phyloP scores from a whole-genome alignment of 2,329 filamentous ascomycete genomes.

The Claviceps sp. region DNA sequence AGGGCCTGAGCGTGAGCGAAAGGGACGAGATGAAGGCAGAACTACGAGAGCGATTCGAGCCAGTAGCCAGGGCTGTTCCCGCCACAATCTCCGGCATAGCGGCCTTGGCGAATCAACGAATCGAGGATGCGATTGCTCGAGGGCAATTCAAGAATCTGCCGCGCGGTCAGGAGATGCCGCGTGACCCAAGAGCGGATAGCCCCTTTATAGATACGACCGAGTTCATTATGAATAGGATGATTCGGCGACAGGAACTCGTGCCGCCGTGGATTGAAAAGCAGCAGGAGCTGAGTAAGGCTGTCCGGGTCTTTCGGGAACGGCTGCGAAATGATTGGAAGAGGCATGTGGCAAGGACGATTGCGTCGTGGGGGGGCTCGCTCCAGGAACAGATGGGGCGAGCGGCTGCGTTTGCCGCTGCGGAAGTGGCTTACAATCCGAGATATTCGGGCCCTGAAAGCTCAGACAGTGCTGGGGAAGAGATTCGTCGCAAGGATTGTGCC shows the following conservation, averaged over 20 bases:
- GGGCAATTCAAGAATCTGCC: conserved; percentile 80
- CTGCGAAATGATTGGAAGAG: conserved; percentile 73
- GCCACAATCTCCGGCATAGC: conserved; percentile 65
- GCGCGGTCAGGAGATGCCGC: conserved; percentile 63
- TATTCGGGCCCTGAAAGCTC: too few relatives aligned
- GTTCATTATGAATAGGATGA: conserved; percentile 98
- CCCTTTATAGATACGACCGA: conserved; percentile 94
- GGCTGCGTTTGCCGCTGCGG: conserved; percentile 60
- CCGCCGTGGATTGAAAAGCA: conserved; percentile 99
- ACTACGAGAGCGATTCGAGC: conserved; percentile 68
- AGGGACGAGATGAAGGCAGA: conserved; percentile 57
- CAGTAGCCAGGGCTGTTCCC: conserved; percentile 59
- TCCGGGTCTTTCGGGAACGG: conserved; percentile 57
- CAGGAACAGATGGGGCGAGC: conserved; percentile 61
- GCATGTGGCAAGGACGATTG: conserved; percentile 66
- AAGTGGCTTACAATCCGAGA: conserved; percentile 21
- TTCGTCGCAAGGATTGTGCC: not conserved
- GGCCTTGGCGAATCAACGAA: conserved; percentile 76
- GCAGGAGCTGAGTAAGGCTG: conserved; percentile 65
- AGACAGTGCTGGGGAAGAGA: too few relatives aligned
- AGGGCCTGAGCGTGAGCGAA: conserved; percentile 54
- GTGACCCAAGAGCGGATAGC: conserved; percentile 70
- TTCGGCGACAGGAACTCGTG: conserved; percentile 87
- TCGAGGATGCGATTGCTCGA: conserved; percentile 84
- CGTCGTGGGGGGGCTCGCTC: conserved; percentile 61